phyloP scores from a whole-genome alignment of 2,329 filamentous ascomycete genomes.

The Pseudophaeomoniella oleicola region DNA sequence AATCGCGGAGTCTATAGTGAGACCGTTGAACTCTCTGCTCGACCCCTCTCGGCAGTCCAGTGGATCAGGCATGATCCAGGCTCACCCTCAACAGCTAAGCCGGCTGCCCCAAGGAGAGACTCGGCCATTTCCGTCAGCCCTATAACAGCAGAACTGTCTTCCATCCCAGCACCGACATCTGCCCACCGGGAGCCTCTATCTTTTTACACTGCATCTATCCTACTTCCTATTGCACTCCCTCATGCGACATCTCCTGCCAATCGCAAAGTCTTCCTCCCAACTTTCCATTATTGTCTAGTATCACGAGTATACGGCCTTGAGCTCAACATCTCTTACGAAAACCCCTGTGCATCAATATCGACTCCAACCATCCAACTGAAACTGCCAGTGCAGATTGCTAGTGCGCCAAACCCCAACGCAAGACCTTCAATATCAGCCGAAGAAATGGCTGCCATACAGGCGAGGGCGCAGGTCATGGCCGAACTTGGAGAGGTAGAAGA shows the following conservation, averaged over 20 bases:
- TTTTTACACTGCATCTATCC: conserved; percentile 48
- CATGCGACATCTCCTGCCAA: conserved; percentile 4
- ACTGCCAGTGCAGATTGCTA: conserved; percentile 27
- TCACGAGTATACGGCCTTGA: conserved; percentile 50
- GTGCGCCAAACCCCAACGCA: conserved; percentile 9
- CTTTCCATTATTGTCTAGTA: conserved; percentile 55
- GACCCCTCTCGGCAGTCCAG: conserved; percentile 40
- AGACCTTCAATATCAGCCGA: conserved; percentile 6
- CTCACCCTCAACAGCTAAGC: conserved; percentile 10
- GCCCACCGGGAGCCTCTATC: conserved; percentile 25
- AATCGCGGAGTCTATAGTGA: conserved; percentile 39
- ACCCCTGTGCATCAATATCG: conserved; percentile 27
- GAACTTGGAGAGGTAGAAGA: not conserved
- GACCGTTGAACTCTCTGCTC: conserved; percentile 36
- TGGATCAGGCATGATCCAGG: conserved; percentile 35
- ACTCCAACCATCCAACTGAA: conserved; percentile 24
- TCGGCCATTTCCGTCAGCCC: conserved; percentile 11
- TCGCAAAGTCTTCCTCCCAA: conserved; percentile 50
- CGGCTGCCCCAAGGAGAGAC: conserved; percentile 14
- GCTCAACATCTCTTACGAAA: conserved; percentile 40
- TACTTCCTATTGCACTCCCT: conserved; percentile 50
- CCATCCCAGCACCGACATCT: conserved; percentile 16
- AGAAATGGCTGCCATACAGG: conserved; percentile 7
- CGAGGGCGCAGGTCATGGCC: conserved; percentile 1
- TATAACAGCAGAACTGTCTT: conserved; percentile 15